Evolutionary conservation across 345 rosid species (phyloP), one percentile per base, ranked within the genome.

Genomic region (Hypericum perforatum): DNA sequence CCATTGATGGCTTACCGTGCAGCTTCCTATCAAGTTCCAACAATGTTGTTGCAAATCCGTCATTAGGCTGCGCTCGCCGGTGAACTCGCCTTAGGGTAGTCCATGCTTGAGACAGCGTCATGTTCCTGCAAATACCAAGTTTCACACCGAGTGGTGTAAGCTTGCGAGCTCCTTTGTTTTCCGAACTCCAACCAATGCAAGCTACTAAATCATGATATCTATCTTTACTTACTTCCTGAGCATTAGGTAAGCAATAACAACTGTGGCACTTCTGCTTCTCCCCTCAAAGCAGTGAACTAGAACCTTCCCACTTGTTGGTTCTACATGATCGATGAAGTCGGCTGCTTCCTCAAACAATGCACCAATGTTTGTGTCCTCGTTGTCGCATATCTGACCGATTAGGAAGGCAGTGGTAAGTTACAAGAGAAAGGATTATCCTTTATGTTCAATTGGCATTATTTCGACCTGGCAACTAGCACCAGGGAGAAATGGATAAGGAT

Each of bases 231-330:
- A 92, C 98, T 85, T 89, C 52, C 89, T 71, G 41, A 86, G 84
- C 97, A 94, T 89, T 53, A 94, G 61, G 72, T 86, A 82, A 9
- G 97, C 94, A 6, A 89, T 60, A 54, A 94, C 94, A 39, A 86
- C 59, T 1, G 97, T 94, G 51, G 97, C 91, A 66, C 99, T 94
- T 76, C 97, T 84, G 74, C 99, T 94, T 66, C 74, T 85, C 63
- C 99, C 99, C 75, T 94, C 99, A 36, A 94, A 94, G 78, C 99
- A 94, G 68, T 94, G 99, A 64, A 94, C 94, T 54, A 94, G 69
- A 45, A 88, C 75, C 74, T 66, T 81, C 60, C 90, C 88, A 3
- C 88, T 87, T 40, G 56, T 68, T 63, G 82, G 74, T 66, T 88
- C 98, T 0, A 90, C 95, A 57, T 76, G 74, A 60, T 89, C 85